Evolutionary conservation across 805 yeast species (phyloP), one percentile per base, ranked within the genome.

Genomic region (Danielozyma ontarioensis): DNA sequence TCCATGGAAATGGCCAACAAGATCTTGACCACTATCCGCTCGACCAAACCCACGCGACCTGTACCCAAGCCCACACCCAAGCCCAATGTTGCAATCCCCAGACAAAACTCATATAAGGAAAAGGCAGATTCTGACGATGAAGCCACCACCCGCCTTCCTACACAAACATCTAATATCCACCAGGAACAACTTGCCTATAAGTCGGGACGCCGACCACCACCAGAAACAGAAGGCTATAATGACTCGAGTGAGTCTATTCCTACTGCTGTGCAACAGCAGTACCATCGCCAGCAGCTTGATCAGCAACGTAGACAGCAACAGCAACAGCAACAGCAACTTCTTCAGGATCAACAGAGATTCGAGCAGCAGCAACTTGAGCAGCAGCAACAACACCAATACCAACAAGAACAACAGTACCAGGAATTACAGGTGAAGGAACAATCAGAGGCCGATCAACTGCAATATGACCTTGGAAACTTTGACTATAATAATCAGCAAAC

Each of bases 1-100:
- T 75, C 96, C 2, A 87, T 93, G 89, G 96, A 87, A 52, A 85
- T 83, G 74, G 97, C 97, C 3, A 88, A 87, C 51, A 83, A 83
- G 57, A 87, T 93, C 41, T 62, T 93, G 37, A 76, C 74, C 36
- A 86, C 96, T 7, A 88, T 90, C 52, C 82, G 83, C 53, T 75
- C 81, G 27, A 79, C 97, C 2, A 59, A 59, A 35, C 37, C 44
- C 11, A n/a, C n/a, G n/a, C 13, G 35, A 6, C 22, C 22, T 10
- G 10, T 19, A 6, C 22, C 22, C 22, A 19, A 19, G 22, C 8
- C 10, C 8, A 44, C 49, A 15, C 61, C 53, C 13, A 37, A 46
- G 18, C 41, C 33, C 17, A 39, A 25, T 29, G 22, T 19, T 6
- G 29, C n/a, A 42, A 36, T 15, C 14, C 40, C 3, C 35, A 37